Evolutionary conservation across 306 rosid species (phyloP), one percentile per base, ranked within the genome.

Genomic region (Quillaja saponaria): DNA sequence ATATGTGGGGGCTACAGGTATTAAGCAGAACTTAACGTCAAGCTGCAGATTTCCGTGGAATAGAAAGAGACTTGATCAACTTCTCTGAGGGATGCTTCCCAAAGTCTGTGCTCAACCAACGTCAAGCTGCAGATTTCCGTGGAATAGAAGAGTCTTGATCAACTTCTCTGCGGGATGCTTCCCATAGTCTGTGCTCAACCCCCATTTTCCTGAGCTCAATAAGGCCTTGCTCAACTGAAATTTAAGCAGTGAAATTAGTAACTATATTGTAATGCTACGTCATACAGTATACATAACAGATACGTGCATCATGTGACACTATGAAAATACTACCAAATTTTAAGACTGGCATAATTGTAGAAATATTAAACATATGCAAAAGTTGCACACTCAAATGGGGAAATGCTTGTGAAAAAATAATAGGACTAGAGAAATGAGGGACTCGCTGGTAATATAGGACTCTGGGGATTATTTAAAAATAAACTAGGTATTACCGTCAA

Each of bases 61-160:
- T 10, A 42, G 69, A 55, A 63, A 42, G 56, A n/a, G 48, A 84
- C 91, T 40, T 71, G 83, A 45, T 84, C 88, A 17, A 76, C 79
- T 76, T 85, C 81, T 76, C 82, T 92, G 65, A 95, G 84, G 34
- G 94, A 92, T 69, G 84, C 90, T 74, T 88, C 96, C 98, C 98
- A 92, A 56, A 92, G 95, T 66, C 90, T 80, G 58, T 75, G 87
- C 82, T 88, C 96, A 57, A 92, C 78, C 55, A 64, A 60, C 53
- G 46, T 17, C 47, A 51, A 14, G 39, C 13, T 49, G 66, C 55
- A 20, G 50, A 55, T 58, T 66, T 69, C 34, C 37, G 25, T 50
- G 78, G 49, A 52, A 16, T 10, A 42, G 69, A 63, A 42, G 56
- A n/a, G 48, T 87, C 91, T 40, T 71, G 83, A 45, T 84, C 88